Evolutionary conservation across 192 early-diverging fungal species (phyloP).

Genomic region (Entomortierella chlamydospora): DNA sequence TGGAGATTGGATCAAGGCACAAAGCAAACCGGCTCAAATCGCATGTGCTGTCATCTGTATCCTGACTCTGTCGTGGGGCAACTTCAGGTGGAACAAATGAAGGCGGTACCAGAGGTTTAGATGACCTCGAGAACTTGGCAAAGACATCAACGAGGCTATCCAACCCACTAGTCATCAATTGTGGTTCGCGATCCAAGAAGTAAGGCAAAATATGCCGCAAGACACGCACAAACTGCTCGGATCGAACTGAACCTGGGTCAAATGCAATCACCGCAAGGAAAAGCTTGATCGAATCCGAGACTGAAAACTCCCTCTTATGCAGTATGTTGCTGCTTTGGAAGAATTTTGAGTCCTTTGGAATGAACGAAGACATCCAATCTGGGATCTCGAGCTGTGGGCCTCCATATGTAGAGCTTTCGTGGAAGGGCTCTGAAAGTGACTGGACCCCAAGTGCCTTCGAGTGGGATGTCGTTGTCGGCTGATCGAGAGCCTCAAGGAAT

Average conservation of each 20-base stretch:
- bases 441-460: conserved; percentile 47
- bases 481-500: conserved; percentile 61
- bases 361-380: conserved; percentile 42
- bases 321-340: conserved; percentile 40
- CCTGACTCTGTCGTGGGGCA: conserved; percentile 10
- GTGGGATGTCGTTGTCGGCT: conserved; percentile 21
- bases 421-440: conserved; percentile 28
- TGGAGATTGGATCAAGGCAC: conserved; percentile 7
- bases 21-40: conserved; percentile 25
- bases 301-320: conserved; percentile 52
- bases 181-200: conserved; percentile 48
- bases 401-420: conserved; percentile 27
- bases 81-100: conserved; percentile 32
- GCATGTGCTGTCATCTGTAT: conserved; percentile 4
- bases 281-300: conserved; percentile 65
- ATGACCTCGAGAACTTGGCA: conserved; percentile 59
- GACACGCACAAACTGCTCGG: conserved; percentile 68
- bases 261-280: conserved; percentile 69
- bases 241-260: conserved; percentile 64
- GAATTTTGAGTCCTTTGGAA: conserved; percentile 45
- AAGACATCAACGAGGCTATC: conserved; percentile 64
- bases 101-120: conserved; percentile 50
- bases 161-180: conserved; percentile 54
- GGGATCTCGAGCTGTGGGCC: conserved; percentile 48
- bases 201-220: conserved; percentile 51